phyloP scores from a whole-genome alignment of 208 protist genomes.

The Trypanosoma mega region DNA sequence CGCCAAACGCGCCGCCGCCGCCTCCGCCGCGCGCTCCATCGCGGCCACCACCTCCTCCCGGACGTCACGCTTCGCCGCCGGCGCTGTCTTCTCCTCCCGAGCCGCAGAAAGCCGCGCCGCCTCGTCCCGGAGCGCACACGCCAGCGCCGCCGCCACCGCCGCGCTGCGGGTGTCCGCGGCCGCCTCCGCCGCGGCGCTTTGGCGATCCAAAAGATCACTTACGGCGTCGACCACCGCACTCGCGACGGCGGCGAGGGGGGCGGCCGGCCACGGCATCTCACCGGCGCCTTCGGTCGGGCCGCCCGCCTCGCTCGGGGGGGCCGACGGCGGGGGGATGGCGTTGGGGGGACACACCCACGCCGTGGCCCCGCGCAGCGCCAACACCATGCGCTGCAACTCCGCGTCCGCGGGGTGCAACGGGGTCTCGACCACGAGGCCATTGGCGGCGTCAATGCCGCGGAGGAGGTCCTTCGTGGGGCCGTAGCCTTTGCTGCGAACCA shows the following conservation, averaged over 20 bases:
- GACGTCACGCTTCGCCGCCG: conserved; percentile 31
- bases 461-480: conserved; percentile 73
- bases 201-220: too few relatives aligned
- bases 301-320: not conserved
- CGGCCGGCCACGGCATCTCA: too few relatives aligned
- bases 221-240: too few relatives aligned
- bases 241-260: too few relatives aligned
- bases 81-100: too few relatives aligned
- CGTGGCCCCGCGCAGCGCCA: conserved; percentile 43
- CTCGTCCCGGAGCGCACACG: too few relatives aligned
- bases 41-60: conserved; percentile 37
- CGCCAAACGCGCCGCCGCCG: conserved; percentile 19
- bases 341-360: conserved; percentile 39
- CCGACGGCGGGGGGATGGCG: not conserved
- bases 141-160: too few relatives aligned
- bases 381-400: conserved; percentile 60
- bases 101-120: too few relatives aligned
- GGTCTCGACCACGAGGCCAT: conserved; percentile 55
- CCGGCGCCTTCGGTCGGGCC: too few relatives aligned
- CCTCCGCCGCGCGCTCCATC: conserved; percentile 30
- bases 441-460: conserved; percentile 41
- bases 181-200: too few relatives aligned
- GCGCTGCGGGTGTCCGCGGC: too few relatives aligned
- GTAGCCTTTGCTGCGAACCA: conserved; percentile 67
- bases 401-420: conserved; percentile 66